Percentiles rank a stretch among this genome's conserved stretches.
Conservation (phyloP, 805 yeast species). For the Wickerhamomyces strasburgensis region DNA sequence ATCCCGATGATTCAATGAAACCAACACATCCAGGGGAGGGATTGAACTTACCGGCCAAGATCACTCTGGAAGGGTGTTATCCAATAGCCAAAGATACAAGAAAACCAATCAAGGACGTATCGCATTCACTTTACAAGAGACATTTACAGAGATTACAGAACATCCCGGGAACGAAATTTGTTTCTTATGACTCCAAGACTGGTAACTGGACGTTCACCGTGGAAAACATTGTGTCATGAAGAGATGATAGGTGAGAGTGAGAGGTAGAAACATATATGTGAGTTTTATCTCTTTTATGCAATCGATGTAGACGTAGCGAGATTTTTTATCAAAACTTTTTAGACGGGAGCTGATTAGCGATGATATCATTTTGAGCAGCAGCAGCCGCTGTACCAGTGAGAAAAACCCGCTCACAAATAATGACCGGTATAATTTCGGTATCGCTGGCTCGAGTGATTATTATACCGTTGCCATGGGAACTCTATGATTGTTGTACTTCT, state of each 20-base stretch:
- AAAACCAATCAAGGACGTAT: slow-evolving; percentile 70
- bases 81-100: slow-evolving; percentile 72
- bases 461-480: too few relatives aligned
- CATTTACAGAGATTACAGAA: slow-evolving; percentile 66
- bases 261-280: too few relatives aligned
- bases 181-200: slow-evolving; percentile 68
- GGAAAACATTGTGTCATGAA: slow-evolving; percentile 23
- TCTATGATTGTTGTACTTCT: too few relatives aligned
- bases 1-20: slow-evolving; percentile 58
- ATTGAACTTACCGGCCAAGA: slow-evolving; percentile 67
- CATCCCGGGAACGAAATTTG: slow-evolving; percentile 57
- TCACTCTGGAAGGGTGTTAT: slow-evolving; percentile 74
- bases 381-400: too few relatives aligned
- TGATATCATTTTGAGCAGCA: too few relatives aligned
- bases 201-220: slow-evolving; percentile 68
- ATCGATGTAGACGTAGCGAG: neutral
- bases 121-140: slow-evolving; percentile 61
- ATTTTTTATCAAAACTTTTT: too few relatives aligned
- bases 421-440: too few relatives aligned
- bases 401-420: too few relatives aligned
- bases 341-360: too few relatives aligned
- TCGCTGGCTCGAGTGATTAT: too few relatives aligned
- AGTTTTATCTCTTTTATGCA: too few relatives aligned
- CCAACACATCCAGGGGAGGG: slow-evolving; percentile 75
- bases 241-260: too few relatives aligned